phyloP scores from a whole-genome alignment of 192 early-diverging fungal species.

The Dispira simplex region DNA sequence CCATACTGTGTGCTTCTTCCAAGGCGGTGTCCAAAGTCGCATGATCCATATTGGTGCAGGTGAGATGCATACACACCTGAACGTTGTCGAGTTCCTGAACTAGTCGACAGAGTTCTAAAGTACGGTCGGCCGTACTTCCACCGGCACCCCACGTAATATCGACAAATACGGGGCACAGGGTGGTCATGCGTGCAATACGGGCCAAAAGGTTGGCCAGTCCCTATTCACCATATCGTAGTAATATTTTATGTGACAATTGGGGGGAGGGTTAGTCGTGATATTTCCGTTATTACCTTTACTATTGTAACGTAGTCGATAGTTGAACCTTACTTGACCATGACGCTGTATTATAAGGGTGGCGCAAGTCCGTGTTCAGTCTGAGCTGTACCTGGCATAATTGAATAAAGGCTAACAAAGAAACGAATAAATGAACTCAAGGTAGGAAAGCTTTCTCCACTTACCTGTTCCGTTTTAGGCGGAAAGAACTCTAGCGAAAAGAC shows the following conservation, averaged over 20 bases:
- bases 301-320: too few relatives aligned
- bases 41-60: constrained; percentile 95
- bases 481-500: constrained; percentile 95
- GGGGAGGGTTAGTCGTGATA: too few relatives aligned
- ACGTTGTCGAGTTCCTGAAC: constrained; percentile 85
- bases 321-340: too few relatives aligned
- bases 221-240: constrained; percentile 13
- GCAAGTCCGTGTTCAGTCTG: too few relatives aligned
- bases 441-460: constrained; percentile 11
- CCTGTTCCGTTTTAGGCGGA: constrained; percentile 90
- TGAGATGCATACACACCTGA: constrained; percentile 91
- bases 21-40: constrained; percentile 75
- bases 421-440: too few relatives aligned
- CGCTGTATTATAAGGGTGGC: too few relatives aligned
- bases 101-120: constrained; percentile 67
- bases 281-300: too few relatives aligned
- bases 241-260: too few relatives aligned
- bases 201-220: constrained; percentile 87
- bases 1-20: constrained; percentile 61
- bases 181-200: constrained; percentile 88
- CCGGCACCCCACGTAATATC: constrained; percentile 98
- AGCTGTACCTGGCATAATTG: too few relatives aligned
- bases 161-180: constrained; percentile 82
- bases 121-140: constrained; percentile 77
- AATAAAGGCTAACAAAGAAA: too few relatives aligned